phyloP scores from a whole-genome alignment of 768 basidiomycete species.

The Cystobasidium ongulense region DNA sequence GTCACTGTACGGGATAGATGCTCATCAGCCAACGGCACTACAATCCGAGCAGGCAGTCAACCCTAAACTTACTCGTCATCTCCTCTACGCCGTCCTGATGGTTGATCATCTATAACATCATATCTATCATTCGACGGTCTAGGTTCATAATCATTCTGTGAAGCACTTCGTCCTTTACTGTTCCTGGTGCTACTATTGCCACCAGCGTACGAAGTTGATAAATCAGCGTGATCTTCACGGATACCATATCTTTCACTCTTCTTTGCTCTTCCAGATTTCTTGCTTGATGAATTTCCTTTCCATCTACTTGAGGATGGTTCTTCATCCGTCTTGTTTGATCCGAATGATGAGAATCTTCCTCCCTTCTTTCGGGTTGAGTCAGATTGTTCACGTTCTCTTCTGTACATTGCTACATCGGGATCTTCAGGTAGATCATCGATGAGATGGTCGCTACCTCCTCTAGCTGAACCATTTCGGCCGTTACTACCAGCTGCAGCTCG shows the following conservation, averaged over 20 bases:
- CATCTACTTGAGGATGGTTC: not conserved
- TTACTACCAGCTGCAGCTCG: not conserved
- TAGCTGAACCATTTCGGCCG: not conserved
- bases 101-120: constrained; percentile 5
- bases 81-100: not conserved
- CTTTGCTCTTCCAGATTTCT: constrained; percentile 27
- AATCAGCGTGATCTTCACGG: constrained; percentile 9
- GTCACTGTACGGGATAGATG: not conserved
- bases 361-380: not conserved
- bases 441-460: not conserved
- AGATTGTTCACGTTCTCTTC: not conserved
- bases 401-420: constrained; percentile 1
- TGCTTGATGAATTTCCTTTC: not conserved
- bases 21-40: no score
- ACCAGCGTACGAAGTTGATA: not conserved
- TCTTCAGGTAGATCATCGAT: constrained; percentile 25
- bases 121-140: constrained; percentile 10
- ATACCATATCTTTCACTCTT: constrained; percentile 24
- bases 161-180: not conserved
- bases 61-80: constrained; percentile 3
- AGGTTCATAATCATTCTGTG: not conserved
- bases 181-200: not conserved
- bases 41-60: no score
- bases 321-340: not conserved
- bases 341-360: not conserved